A percentile compares a stretch with the other conserved stretches of the same genome.
Conservation (phyloP, 2,329 filamentous ascomycete genomes). For the Cladophialophora chaetospira region DNA sequence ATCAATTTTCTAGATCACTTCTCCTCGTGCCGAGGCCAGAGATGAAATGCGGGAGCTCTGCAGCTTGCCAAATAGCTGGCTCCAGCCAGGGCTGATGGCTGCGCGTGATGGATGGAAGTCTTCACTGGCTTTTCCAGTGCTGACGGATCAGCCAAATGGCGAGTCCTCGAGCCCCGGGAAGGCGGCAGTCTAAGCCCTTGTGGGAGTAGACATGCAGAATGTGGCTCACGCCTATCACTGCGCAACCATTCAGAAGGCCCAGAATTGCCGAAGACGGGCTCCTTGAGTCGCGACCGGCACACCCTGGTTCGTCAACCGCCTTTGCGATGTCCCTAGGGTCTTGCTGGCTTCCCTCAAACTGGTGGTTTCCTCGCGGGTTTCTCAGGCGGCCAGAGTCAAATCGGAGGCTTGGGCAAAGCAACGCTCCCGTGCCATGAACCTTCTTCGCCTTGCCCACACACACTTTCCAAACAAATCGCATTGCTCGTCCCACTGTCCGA, state of each 20-base stretch:
- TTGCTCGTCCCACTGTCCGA: conserved; percentile 24
- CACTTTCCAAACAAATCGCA: conserved; percentile 9
- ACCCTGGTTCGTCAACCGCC: conserved; percentile 12
- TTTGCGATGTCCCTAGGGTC: conserved; percentile 10
- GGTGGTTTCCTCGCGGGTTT: conserved; percentile 9
- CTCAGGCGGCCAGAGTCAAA: conserved; percentile 20
- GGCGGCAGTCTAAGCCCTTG: conserved; percentile 23
- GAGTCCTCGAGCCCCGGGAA: conserved; percentile 17
- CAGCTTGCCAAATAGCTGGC: conserved; percentile 5
- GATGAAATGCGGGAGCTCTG: neutral
- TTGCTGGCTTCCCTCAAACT: conserved; percentile 5
- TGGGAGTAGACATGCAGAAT: conserved; percentile 13
- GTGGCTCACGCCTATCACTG: conserved; percentile 6
- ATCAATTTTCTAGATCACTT: neutral
- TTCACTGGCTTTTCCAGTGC: conserved; percentile 14
- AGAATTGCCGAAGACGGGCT: conserved; percentile 7
- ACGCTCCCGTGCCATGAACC: conserved; percentile 17
- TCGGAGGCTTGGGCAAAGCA: conserved; percentile 17
- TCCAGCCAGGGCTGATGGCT: conserved; percentile 9
- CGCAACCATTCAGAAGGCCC: conserved; percentile 7
- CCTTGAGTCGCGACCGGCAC: neutral
- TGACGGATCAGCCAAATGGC: conserved; percentile 22
- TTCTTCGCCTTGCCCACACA: conserved; percentile 8
- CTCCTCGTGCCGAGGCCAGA: neutral
- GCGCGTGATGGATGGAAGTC: conserved; percentile 10